Conservation (phyloP, 192 early-diverging fungal species). For the Pilobolus umbonatus region DNA sequence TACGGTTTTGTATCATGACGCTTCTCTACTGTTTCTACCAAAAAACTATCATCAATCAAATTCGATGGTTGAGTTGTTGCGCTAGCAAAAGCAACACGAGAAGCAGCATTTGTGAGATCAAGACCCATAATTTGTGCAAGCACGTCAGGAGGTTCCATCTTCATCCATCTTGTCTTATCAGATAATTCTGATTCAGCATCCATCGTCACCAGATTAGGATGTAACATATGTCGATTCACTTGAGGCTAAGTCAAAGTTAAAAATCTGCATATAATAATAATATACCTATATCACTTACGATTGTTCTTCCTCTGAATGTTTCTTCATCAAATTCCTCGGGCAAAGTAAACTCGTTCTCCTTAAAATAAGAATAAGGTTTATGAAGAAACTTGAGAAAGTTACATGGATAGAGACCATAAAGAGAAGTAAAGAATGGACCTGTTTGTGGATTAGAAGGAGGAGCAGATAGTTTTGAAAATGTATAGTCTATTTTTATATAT, state of each 20-base stretch:
- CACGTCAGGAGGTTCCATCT: constrained; percentile 55
- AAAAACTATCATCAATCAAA: constrained; percentile 33
- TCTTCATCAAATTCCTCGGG: constrained; percentile 41
- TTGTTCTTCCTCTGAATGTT: constrained; percentile 31
- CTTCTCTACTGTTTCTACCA: constrained; percentile 8
- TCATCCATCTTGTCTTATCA: constrained; percentile 48
- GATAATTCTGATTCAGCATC: constrained; percentile 38
- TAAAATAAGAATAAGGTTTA: constrained; percentile 35
- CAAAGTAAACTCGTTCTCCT: constrained; percentile 16
- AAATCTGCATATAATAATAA: neutral
- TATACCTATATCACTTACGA: constrained; percentile 19
- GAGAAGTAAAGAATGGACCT: constrained; percentile 45
- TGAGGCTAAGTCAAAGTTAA: constrained; percentile 22
- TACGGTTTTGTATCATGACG: constrained; percentile 12
- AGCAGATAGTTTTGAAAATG: constrained; percentile 36
- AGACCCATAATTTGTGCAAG: constrained; percentile 53
- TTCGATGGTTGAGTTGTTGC: constrained; percentile 14
- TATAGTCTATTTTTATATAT: constrained; percentile 24
- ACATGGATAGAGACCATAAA: constrained; percentile 55
- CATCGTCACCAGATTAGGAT: constrained; percentile 44
- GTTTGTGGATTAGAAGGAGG: constrained; percentile 50
- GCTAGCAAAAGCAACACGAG: constrained; percentile 27
- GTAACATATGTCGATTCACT: constrained; percentile 49
- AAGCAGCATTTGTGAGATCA: constrained; percentile 50
- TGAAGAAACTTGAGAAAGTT: constrained; percentile 49